Percentiles rank a stretch among this genome's conserved stretches.
Evolutionary conservation across 495 filamentous ascomycete genomes (phyloP).

Genomic region (Delitschia confertaspora): DNA sequence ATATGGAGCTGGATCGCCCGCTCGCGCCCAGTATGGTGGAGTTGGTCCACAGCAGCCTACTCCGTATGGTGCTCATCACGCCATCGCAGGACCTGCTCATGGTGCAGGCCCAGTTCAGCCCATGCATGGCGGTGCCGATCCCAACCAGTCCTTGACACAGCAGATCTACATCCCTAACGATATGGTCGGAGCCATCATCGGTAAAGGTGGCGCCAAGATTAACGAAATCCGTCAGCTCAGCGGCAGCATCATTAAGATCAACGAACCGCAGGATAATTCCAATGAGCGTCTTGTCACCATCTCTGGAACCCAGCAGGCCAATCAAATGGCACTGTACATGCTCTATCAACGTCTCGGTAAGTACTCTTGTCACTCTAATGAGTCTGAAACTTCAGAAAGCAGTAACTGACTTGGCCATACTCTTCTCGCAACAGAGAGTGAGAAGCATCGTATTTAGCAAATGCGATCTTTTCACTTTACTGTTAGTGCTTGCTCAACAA

Average conservation of each 20-base stretch:
- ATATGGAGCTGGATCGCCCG: slow-evolving; percentile 61
- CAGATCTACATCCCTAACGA: slow-evolving; percentile 99
- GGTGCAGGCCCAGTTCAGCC: slow-evolving; percentile 54
- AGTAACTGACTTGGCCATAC: not conserved
- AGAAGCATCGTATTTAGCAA: slow-evolving; percentile 42
- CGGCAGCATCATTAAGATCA: slow-evolving; percentile 99
- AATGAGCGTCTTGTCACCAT: slow-evolving; percentile 97
- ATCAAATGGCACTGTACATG: slow-evolving; percentile 99
- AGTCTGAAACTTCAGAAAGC: not conserved
- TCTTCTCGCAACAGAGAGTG: slow-evolving; percentile 38
- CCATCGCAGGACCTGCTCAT: slow-evolving; percentile 37
- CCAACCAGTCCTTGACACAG: slow-evolving; percentile 84
- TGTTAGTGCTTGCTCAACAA: no score
- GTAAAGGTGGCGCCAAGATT: slow-evolving; percentile 97
- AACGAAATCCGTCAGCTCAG: slow-evolving; percentile 96
- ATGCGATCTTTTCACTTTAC: no score
- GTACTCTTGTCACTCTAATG: no score
- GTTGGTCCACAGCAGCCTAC: slow-evolving; percentile 73
- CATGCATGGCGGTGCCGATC: slow-evolving; percentile 58
- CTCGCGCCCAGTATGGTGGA: slow-evolving; percentile 51
- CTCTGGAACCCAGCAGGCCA: slow-evolving; percentile 94
- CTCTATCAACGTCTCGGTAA: slow-evolving; percentile 92
- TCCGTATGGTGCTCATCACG: slow-evolving; percentile 51
- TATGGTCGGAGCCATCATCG: slow-evolving; percentile 98
- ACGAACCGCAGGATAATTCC: slow-evolving; percentile 97